Evolutionary conservation across 257 asterid species (phyloP), one percentile per base, ranked within the genome.

Genomic region (Asclepias syriaca): DNA sequence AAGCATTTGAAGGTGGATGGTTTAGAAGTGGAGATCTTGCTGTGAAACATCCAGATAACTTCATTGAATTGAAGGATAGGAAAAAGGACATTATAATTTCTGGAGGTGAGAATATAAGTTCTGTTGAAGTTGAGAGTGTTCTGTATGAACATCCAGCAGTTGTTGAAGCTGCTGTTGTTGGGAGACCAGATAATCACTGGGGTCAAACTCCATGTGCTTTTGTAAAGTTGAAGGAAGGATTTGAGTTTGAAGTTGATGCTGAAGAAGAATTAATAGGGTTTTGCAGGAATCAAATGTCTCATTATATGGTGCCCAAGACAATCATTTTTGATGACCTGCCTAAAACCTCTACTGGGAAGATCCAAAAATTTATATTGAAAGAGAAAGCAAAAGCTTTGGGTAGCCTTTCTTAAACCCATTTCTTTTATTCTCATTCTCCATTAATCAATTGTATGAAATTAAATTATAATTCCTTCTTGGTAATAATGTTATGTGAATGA

Each of bases 191-290:
- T 74, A 40, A 74, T 49, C 76, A 79, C 40, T 82, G 86, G 86
- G 86, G 86, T 11, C 82, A 82, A 77, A 82, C 84, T 5, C 82
- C 86, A 1, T 82, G 86, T 40, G 86, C 86, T 14, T 79, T 82
- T 24, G 80, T 82, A 61, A 80, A 72, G 68, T 56, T 80, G 77
- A 80, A 83, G 64, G 77, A 82, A 18, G 82, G 81, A 39, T 77
- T 32, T n/a, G 61, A 66, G 7, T 77, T 32, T n/a, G 61, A 66
- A 7, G 71, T 37, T 59, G 48, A 18, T 18, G 66, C 67, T 63
- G 66, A 72, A 51, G 66, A 72, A 51, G 86, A 80, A 8, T 72
- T 83, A n/a, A 80, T 77, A 18, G 40, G 68, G 50, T 83, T 80
- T 37, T 80, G 87, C 66, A 66, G 82, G 74, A 81, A 83, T 15